Percentiles rank a stretch among this genome's conserved stretches.
Evolutionary conservation across 176 grass and related monocot species (phyloP).

Genomic region (Rhynchospora pubera): DNA sequence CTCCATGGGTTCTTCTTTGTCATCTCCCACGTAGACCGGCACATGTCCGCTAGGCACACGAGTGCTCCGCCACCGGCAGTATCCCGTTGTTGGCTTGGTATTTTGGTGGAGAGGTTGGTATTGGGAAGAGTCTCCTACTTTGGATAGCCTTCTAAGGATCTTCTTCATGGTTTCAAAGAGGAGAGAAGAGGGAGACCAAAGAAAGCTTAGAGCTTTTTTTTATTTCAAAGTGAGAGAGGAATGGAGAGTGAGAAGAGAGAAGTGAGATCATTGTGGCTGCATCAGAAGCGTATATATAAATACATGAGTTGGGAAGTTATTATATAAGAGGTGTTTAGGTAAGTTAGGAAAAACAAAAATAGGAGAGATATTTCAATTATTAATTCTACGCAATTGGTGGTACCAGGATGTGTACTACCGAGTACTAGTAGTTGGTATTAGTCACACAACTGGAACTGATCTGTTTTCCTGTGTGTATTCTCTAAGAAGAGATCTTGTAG

Average conservation of each 20-base stretch:
- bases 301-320: not conserved
- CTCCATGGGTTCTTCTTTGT: constrained; percentile 46
- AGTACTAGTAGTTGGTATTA: constrained; percentile 6
- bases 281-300: not conserved
- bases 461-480: not conserved
- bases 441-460: not conserved
- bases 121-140: constrained; percentile 44
- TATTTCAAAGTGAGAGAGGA: not conserved
- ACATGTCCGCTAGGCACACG: constrained; percentile 61
- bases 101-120: constrained; percentile 35
- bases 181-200: not conserved
- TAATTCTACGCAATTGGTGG: not conserved
- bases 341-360: not conserved
- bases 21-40: constrained; percentile 80
- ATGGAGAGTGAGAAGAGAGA: not conserved
- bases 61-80: not conserved
- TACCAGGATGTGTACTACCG: constrained; percentile 14
- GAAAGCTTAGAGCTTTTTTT: not conserved
- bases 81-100: not conserved
- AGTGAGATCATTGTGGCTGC: not conserved
- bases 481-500: not conserved
- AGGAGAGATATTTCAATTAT: not conserved
- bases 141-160: constrained; percentile 53
- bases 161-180: constrained; percentile 36
- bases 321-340: not conserved